These are phyloP conservation scores for Alternaria triticimaculans DNA, from an alignment of 2,329 filamentous ascomycete genomes.

Conservation along the genomic window DNA sequence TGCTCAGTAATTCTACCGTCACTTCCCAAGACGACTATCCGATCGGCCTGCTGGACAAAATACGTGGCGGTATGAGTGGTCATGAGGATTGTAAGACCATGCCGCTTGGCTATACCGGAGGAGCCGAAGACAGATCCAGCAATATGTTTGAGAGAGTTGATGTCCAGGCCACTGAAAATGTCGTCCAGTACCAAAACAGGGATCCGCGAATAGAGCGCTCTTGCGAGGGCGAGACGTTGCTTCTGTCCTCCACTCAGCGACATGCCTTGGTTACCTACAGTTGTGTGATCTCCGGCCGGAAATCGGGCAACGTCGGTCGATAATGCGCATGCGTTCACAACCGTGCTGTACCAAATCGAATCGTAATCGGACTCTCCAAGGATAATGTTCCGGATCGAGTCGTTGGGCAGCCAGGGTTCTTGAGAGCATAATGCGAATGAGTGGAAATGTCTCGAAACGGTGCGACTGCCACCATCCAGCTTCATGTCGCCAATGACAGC, in stretches of 20 bases:
- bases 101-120: not conserved
- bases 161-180: not conserved
- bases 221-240: not conserved
- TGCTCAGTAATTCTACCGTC: not conserved
- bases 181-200: not conserved
- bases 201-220: not conserved
- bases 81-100: not conserved
- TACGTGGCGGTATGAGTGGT: not conserved
- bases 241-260: not conserved
- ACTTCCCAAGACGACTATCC: not conserved
- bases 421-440: not conserved
- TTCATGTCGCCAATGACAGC: not conserved
- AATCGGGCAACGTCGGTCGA: not conserved
- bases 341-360: not conserved
- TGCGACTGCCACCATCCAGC: not conserved
- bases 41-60: not conserved
- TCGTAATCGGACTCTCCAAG: not conserved
- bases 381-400: conserved; percentile 1
- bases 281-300: not conserved
- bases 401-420: not conserved
- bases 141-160: not conserved
- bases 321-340: not conserved
- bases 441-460: not conserved
- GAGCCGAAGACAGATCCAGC: not conserved
- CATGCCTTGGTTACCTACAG: not conserved